Evolutionary conservation across 2,329 filamentous ascomycete genomes (phyloP).

Genomic region (Tolypocladium pustulatum): DNA sequence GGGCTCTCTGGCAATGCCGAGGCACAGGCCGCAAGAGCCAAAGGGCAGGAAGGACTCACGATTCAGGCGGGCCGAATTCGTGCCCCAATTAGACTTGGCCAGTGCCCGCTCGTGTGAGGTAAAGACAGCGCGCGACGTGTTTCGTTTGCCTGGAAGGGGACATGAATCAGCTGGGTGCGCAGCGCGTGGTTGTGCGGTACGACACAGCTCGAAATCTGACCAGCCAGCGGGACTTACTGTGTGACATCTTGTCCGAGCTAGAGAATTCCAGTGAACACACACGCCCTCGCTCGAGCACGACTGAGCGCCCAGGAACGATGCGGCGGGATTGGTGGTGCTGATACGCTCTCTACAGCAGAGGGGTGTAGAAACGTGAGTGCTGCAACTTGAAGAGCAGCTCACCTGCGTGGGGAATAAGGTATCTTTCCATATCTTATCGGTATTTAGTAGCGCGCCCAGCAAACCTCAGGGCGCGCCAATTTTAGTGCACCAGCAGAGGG

Average conservation of each 20-base stretch:
- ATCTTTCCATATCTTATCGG: neutral
- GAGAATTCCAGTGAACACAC: no score
- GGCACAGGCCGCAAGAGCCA: slow-evolving; percentile 77
- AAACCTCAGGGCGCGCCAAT: neutral
- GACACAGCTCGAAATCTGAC: neutral
- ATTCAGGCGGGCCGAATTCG: slow-evolving; percentile 70
- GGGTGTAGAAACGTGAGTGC: neutral
- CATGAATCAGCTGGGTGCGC: neutral
- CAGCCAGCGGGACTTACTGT: slow-evolving; percentile 29
- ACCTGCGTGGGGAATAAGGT: neutral
- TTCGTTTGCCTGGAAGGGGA: slow-evolving; percentile 57
- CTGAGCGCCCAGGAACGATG: neutral
- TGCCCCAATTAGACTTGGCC: slow-evolving; percentile 73
- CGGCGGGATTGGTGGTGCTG: neutral
- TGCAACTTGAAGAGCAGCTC: neutral
- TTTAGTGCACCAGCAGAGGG: neutral
- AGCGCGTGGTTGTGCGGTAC: neutral
- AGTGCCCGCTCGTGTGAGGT: slow-evolving; percentile 81
- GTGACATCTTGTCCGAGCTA: slow-evolving; percentile 27
- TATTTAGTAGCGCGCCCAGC: neutral
- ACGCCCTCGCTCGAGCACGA: neutral
- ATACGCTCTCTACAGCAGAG: neutral
- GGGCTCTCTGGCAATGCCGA: slow-evolving; percentile 69
- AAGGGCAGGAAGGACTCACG: slow-evolving; percentile 91
- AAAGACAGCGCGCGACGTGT: slow-evolving; percentile 88